Percentiles rank a stretch among this genome's conserved stretches.
phyloP scores from a whole-genome alignment of 441 rosid genomes.

The Populus tomentosa region DNA sequence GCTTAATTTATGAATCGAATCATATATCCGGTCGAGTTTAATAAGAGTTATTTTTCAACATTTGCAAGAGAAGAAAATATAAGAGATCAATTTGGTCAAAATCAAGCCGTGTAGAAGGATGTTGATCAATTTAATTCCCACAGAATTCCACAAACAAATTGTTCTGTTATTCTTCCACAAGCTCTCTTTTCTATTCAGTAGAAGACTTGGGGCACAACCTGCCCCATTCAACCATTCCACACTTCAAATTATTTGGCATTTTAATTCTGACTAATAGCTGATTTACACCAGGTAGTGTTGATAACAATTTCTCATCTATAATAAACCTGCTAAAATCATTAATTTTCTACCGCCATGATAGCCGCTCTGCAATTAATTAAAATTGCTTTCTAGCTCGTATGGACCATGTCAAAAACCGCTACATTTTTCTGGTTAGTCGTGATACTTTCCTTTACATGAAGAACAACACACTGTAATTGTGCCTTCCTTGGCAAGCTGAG shows the following conservation, averaged over 20 bases:
- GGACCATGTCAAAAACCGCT: background rate
- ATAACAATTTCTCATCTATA: background rate
- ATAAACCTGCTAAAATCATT: background rate
- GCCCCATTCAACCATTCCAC: background rate
- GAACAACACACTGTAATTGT: constrained; percentile 8
- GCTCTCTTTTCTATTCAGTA: background rate
- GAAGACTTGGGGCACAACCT: background rate
- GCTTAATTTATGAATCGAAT: no score
- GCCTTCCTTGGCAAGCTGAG: background rate
- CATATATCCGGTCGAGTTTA: rapidly evolving
- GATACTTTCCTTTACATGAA: constrained; percentile 16
- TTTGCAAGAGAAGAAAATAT: no score
- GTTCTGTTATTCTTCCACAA: background rate
- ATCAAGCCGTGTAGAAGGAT: background rate
- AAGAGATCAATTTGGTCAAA: background rate
- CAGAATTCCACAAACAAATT: background rate
- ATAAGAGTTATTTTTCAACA: no score
- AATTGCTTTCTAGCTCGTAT: background rate
- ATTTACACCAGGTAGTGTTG: background rate
- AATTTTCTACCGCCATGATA: background rate
- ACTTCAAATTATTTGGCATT: background rate
- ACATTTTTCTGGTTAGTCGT: background rate
- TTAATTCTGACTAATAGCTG: background rate
- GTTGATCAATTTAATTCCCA: background rate
- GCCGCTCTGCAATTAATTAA: background rate